Percentiles rank a stretch among this genome's conserved stretches.
Evolutionary conservation across 2,329 filamentous ascomycete genomes (phyloP).

Genomic region (Exophiala phaeomuriformis): DNA sequence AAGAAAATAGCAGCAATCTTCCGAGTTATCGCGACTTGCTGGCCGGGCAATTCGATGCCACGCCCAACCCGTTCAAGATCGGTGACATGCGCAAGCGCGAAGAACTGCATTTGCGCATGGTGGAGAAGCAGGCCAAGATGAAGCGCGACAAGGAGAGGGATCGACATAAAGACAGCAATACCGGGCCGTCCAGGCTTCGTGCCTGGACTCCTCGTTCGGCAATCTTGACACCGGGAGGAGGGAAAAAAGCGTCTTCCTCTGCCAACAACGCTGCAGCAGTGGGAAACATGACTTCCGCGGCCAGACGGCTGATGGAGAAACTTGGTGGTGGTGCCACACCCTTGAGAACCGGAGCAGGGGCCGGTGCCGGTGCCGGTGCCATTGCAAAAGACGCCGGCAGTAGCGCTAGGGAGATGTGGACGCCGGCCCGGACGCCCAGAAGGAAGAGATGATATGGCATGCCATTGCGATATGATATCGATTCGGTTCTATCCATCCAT

Average conservation of each 20-base stretch:
- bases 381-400: slow-evolving; percentile 4
- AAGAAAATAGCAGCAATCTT: slow-evolving; percentile 47
- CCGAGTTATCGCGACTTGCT: slow-evolving; percentile 32
- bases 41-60: slow-evolving; percentile 38
- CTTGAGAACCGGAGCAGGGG: slow-evolving; percentile 3
- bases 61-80: slow-evolving; percentile 73
- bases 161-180: not conserved
- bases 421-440: slow-evolving; percentile 34
- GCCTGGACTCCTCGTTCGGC: too few relatives aligned
- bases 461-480: too few relatives aligned
- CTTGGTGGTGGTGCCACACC: slow-evolving; percentile 34
- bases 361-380: not conserved
- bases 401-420: slow-evolving; percentile 32
- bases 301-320: slow-evolving; percentile 36
- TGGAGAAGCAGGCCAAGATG: slow-evolving; percentile 51
- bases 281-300: slow-evolving; percentile 38
- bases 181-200: too few relatives aligned
- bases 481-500: too few relatives aligned
- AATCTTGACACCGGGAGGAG: not conserved
- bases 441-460: slow-evolving; percentile 15
- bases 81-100: slow-evolving; percentile 69
- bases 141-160: slow-evolving; percentile 23
- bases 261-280: not conserved
- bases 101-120: slow-evolving; percentile 74
- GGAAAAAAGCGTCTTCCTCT: not conserved